A percentile compares a stretch with the other conserved stretches of the same genome.
Evolutionary conservation across 805 yeast genomes (phyloP).

Genomic region (Lachancea kluyveri): DNA sequence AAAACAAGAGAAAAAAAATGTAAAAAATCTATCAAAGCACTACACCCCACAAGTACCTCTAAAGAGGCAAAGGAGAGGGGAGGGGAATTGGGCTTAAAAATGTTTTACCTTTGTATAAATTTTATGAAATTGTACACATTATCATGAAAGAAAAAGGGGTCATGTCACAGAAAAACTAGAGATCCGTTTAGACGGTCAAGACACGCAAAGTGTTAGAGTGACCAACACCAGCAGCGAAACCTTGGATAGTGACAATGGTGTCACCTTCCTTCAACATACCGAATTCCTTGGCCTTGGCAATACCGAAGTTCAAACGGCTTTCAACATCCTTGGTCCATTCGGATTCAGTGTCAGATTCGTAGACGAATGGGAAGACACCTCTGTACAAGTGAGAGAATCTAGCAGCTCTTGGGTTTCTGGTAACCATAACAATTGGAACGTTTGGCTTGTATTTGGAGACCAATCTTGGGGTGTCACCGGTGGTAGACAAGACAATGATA

Average conservation of each 20-base stretch:
- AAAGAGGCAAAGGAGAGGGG: too few species aligned
- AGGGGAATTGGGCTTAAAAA: too few species aligned
- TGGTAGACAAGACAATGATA: slow-evolving; percentile 89
- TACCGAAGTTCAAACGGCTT: slow-evolving; percentile 88
- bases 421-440: slow-evolving; percentile 96
- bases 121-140: slow-evolving; percentile 7
- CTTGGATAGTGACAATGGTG: slow-evolving; percentile 90
- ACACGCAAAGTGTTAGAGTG: slow-evolving; percentile 98
- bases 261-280: slow-evolving; percentile 87
- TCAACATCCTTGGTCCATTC: slow-evolving; percentile 98
- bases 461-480: slow-evolving; percentile 93
- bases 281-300: slow-evolving; percentile 78
- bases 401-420: slow-evolving; percentile 90
- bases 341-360: slow-evolving; percentile 48
- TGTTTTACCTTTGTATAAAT: slow-evolving; percentile 7
- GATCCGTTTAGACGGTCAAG: slow-evolving; percentile 60
- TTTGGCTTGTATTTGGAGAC: slow-evolving; percentile 96
- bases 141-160: background rate
- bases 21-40: too few species aligned
- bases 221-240: slow-evolving; percentile 98
- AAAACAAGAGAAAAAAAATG: too few species aligned
- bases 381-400: slow-evolving; percentile 95
- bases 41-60: too few species aligned
- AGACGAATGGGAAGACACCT: slow-evolving; percentile 97
- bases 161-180: background rate